Evolutionary conservation across 768 basidiomycete genomes (phyloP), one percentile per base, ranked within the genome.

Genomic region (Cystobasidium onofrii): DNA sequence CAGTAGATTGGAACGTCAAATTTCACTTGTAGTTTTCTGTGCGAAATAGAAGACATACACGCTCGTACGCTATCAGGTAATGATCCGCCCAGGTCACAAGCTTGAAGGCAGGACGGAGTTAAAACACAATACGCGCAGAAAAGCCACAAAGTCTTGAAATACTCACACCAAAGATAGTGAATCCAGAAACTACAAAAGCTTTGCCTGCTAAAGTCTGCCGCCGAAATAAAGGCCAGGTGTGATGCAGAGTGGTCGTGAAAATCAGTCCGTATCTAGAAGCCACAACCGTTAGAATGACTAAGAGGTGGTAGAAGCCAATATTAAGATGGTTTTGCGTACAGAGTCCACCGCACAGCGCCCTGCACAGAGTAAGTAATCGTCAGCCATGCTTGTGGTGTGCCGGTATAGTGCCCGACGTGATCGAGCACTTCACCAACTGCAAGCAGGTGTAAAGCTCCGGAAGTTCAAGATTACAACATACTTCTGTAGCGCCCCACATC

Each of bases 11-110:
- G 57, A 61, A 3, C 4, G 25, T 39, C 4, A 33, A n/a, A 31
- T 4, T 2, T 9, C 7, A n/a, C 29, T 2, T 15, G n/a, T n/a
- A n/a, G n/a, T n/a, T n/a, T n/a, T n/a, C n/a, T n/a, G n/a, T n/a
- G n/a, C n/a, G n/a, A n/a, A n/a, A n/a, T n/a, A 61, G 17, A 23
- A 39, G 25, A 39, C 57, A 3, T 39, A 61, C 57, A 31, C 36
- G 29, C 36, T 71, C 69, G 39, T 71, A 61, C 29, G 69, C 55
- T 15, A 71, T 27, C 17, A 71, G 54, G 41, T 55, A 71, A 18
- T 71, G 50, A 41, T 71, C 69, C n/a, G 69, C 69, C 54, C 69
- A 55, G 36, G 69, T 61, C n/a, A 61, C 54, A 20, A 71, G 69
- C 69, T 55, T 23, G 46, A 25, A 54, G 65, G 13, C n/a, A n/a